Percentiles rank a stretch among this genome's conserved stretches.
These are phyloP conservation scores for Paecilomyces formosus DNA, from an alignment of 2,329 filamentous ascomycete genomes.

Conservation along the genomic window DNA sequence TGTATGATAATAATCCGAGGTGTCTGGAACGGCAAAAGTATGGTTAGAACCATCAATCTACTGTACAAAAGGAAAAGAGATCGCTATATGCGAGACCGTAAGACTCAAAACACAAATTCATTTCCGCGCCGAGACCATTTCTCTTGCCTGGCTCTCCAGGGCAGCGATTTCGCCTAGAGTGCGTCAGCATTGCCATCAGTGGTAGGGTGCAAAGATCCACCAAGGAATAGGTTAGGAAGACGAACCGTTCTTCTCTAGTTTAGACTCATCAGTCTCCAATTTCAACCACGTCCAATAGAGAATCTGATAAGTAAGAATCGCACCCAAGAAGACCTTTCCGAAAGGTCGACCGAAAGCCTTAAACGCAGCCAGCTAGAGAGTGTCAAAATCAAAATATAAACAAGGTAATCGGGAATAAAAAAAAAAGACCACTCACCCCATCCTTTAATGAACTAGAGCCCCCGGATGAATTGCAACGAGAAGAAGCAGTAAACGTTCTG, in stretches of 20 bases:
- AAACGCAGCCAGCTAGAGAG: slow-evolving; percentile 30
- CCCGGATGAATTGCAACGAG: slow-evolving; percentile 3
- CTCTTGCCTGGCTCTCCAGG: slow-evolving; percentile 28
- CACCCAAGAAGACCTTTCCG: slow-evolving; percentile 41
- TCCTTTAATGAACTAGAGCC: slow-evolving; percentile 17
- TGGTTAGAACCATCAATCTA: background rate
- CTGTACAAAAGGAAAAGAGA: background rate
- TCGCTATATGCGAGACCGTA: background rate
- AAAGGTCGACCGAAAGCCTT: slow-evolving; percentile 35
- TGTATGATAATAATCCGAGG: background rate
- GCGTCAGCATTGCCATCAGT: slow-evolving; percentile 3
- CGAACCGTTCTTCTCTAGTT: slow-evolving; percentile 33
- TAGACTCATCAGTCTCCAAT: slow-evolving; percentile 39
- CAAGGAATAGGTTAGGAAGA: slow-evolving; percentile 2
- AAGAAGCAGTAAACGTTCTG: slow-evolving; percentile 9
- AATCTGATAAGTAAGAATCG: slow-evolving; percentile 42
- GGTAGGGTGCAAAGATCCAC: background rate
- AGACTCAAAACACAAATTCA: slow-evolving; percentile 5
- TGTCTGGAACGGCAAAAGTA: background rate
- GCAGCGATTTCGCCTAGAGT: slow-evolving; percentile 24
- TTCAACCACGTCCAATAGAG: slow-evolving; percentile 42
- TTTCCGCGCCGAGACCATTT: slow-evolving; percentile 22
- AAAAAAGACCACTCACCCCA: slow-evolving; percentile 16
- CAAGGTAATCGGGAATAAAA: background rate
- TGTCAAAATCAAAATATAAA: slow-evolving; percentile 1